phyloP scores from a whole-genome alignment of 495 filamentous ascomycete species.

The Daldinia loculata region DNA sequence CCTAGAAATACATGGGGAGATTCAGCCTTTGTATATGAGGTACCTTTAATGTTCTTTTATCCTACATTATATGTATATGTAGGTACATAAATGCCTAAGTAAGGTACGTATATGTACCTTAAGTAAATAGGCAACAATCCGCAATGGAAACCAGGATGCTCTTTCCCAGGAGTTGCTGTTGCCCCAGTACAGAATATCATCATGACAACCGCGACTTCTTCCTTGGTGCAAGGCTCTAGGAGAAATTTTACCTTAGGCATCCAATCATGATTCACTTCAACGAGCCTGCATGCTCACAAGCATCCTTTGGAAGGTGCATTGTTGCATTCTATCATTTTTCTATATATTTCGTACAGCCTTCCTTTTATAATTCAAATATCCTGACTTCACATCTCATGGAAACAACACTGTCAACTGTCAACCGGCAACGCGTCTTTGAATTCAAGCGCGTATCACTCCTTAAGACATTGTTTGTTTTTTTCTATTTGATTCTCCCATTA shows the following conservation, averaged over 20 bases:
- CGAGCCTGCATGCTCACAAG: background rate
- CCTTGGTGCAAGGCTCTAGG: background rate
- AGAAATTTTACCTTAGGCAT: background rate
- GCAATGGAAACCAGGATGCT: background rate
- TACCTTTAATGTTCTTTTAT: background rate
- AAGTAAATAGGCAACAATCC: background rate
- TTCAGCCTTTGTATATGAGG: background rate
- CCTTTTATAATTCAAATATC: background rate
- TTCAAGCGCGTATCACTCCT: background rate
- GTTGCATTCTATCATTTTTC: background rate
- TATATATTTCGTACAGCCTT: background rate
- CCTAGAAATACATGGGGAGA: background rate
- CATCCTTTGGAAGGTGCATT: background rate
- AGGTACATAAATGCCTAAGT: background rate
- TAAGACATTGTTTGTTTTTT: background rate
- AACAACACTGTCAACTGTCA: background rate
- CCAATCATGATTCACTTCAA: background rate
- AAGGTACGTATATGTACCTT: background rate
- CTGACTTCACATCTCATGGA: background rate
- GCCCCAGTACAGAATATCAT: background rate
- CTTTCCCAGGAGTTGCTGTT: background rate
- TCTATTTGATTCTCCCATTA: background rate
- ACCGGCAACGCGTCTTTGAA: background rate
- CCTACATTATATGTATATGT: too few species aligned
- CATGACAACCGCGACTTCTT: background rate